These are phyloP conservation scores for Penicillium expansum DNA, from an alignment of 2,329 filamentous ascomycete genomes.

Conservation along the genomic window DNA sequence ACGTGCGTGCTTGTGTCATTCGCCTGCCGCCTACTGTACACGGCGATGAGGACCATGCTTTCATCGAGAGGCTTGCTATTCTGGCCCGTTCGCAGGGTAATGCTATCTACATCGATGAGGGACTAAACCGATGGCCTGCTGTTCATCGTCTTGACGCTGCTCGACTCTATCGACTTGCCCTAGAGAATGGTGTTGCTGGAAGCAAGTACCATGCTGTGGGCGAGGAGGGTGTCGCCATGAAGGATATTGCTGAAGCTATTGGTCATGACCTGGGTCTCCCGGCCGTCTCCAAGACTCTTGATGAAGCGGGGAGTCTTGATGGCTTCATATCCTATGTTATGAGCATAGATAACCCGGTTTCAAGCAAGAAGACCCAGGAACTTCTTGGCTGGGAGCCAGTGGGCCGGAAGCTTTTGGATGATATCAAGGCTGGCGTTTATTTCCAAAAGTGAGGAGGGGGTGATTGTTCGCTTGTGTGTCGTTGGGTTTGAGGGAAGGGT, in stretches of 20 bases:
- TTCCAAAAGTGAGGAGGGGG: background rate
- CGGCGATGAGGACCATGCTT: slow-evolving; percentile 34
- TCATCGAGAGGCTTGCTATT: slow-evolving; percentile 28
- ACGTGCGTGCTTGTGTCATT: slow-evolving; percentile 36
- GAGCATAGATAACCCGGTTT: slow-evolving; percentile 33
- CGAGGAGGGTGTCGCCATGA: slow-evolving; percentile 36
- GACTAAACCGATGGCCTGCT: slow-evolving; percentile 38
- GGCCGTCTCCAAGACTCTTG: slow-evolving; percentile 25
- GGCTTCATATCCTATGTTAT: slow-evolving; percentile 28
- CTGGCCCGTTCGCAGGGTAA: slow-evolving; percentile 30
- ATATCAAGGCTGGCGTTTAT: slow-evolving; percentile 30
- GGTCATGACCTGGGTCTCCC: slow-evolving; percentile 37
- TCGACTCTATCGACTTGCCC: slow-evolving; percentile 34
- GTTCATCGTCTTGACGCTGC: slow-evolving; percentile 43
- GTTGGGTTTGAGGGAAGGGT: background rate
- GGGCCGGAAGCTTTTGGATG: slow-evolving; percentile 27
- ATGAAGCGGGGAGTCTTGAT: slow-evolving; percentile 33
- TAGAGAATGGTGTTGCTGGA: slow-evolving; percentile 41
- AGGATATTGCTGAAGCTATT: slow-evolving; percentile 37
- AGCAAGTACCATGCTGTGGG: slow-evolving; percentile 39
- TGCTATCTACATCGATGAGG: slow-evolving; percentile 38
- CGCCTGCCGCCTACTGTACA: slow-evolving; percentile 43
- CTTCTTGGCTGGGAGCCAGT: slow-evolving; percentile 37
- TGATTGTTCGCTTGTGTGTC: background rate
- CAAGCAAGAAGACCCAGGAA: slow-evolving; percentile 38